These are phyloP conservation scores for Polygonum aviculare DNA, from an alignment of 148 eudicot genomes.

Conservation along the genomic window DNA sequence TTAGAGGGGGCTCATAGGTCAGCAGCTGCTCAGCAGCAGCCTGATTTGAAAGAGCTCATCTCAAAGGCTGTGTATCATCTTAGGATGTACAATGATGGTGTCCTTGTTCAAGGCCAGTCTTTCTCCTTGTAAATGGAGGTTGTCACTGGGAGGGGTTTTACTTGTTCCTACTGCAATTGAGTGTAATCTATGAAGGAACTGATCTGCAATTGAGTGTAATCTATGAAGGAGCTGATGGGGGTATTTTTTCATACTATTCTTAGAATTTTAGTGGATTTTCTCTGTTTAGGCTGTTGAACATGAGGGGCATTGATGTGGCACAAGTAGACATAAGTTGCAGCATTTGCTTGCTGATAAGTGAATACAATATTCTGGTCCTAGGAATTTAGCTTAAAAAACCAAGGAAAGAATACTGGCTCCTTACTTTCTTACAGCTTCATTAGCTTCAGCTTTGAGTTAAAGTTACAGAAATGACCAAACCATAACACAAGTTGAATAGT, in stretches of 20 bases:
- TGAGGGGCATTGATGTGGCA: background rate
- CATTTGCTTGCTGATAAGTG: too few species aligned
- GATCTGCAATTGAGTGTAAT: background rate
- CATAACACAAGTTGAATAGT: background rate
- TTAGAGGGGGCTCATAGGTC: constrained; percentile 46
- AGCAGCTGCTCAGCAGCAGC: constrained; percentile 16
- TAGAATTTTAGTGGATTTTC: background rate
- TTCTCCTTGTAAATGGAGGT: background rate
- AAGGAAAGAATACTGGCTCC: background rate
- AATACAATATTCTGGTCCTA: too few species aligned
- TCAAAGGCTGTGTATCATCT: constrained; percentile 44
- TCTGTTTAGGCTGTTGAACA: background rate
- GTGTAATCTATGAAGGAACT: background rate
- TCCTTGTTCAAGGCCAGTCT: constrained; percentile 22
- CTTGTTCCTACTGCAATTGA: background rate
- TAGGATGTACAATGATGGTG: constrained; percentile 35
- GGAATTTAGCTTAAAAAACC: background rate
- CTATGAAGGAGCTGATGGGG: background rate
- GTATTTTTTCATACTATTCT: background rate
- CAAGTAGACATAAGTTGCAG: background rate
- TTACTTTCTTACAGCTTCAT: too few species aligned
- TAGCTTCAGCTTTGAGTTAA: too few species aligned
- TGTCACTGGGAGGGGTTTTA: background rate
- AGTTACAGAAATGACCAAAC: background rate
- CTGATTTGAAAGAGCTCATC: constrained; percentile 40